These are phyloP conservation scores for Croton setiger DNA, from an alignment of 441 rosid species.

Conservation along the genomic window DNA sequence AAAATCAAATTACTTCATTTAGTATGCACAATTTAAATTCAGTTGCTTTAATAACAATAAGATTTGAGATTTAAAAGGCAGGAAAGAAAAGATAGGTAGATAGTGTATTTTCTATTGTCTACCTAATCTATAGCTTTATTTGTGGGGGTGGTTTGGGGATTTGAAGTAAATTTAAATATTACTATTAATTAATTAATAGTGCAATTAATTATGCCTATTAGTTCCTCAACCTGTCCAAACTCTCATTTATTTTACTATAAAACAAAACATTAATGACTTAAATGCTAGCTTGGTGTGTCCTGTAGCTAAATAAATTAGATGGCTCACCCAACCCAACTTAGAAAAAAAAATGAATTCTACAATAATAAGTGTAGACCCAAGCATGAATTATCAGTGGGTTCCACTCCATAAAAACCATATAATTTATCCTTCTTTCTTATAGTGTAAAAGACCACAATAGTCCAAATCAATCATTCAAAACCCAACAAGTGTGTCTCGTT, in stretches of 20 bases:
- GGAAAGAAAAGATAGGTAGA: no score
- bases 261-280: not conserved
- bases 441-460: constrained; percentile 11
- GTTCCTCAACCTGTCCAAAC: no score
- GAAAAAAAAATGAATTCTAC: constrained; percentile 4
- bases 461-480: constrained; percentile 26
- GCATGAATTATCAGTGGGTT: constrained; percentile 10
- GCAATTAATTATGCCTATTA: no score
- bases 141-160: no score
- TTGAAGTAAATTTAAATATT: no score
- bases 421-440: constrained; percentile 10
- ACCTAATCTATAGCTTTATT: no score
- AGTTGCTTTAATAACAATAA: no score
- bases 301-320: not conserved
- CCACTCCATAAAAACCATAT: not conserved
- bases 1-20: no score
- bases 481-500: not conserved
- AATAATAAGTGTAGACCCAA: constrained; percentile 13
- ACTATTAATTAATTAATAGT: no score
- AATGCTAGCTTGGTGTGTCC: not conserved
- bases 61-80: no score
- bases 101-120: no score
- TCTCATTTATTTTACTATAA: not conserved
- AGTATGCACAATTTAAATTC: no score
- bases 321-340: constrained; percentile 2